Evolutionary conservation across 2,329 filamentous ascomycete genomes (phyloP), one percentile per base, ranked within the genome.

Genomic region (Rutstroemia sp.): DNA sequence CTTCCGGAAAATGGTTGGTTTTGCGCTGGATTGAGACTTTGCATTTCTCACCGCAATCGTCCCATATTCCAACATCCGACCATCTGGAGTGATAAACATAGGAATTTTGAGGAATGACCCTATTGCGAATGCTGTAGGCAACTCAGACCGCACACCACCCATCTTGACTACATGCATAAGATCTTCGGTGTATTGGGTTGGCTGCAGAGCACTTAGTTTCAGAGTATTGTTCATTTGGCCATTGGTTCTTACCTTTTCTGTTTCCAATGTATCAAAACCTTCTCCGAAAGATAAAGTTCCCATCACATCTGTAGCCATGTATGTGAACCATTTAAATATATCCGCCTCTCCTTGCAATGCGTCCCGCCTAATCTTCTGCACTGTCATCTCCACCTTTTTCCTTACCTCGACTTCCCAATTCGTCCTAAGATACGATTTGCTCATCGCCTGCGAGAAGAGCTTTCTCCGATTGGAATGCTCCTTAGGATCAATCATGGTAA

Each of bases 221-320:
- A 3, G 3, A 12, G 30, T 1, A 34, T 12, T 34, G 10, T 34
- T 34, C 30, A 34, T 34, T 34, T 12, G 30, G 30, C 30, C 8
- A 34, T 12, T 12, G 3, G 30, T 12, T 12, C 68, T 58, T 62
- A 79, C 78, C 68, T 76, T 65, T 16, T 77, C 77, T 4, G 65
- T 64, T 54, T 82, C 78, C 4, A 84, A 64, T 69, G 77, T 76
- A 0, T 68, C 66, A 57, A 82, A 82, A 0, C 77, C 77, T n/a
- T 81, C 73, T 0, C 80, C 79, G 64, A 83, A 83, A 1, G 70
- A 74, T 5, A 83, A 65, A 51, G 81, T 73, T 0, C 74, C 77
- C 50, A 82, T 78, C 0, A 80, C 67, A 61, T 83, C 80, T 0
- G 78, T 79, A 0, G 78, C 68, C 71, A 81, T 74, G 52, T 79